phyloP scores from a whole-genome alignment of 2,329 filamentous ascomycete species.

The Beauveria medogensis region DNA sequence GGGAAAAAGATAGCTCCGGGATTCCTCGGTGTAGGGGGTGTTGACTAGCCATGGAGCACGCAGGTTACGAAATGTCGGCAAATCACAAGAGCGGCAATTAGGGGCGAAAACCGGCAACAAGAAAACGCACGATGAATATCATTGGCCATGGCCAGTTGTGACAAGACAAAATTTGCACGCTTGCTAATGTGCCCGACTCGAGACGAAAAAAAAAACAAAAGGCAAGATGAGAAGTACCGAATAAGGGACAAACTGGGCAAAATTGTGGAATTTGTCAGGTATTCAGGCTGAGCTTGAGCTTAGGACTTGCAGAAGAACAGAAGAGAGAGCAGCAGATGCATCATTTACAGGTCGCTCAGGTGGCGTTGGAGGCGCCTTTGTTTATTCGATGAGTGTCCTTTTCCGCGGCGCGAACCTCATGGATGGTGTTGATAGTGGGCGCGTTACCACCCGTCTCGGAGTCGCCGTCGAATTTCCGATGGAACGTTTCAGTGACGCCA shows the following conservation, averaged over 20 bases:
- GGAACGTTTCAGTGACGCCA: slow-evolving; percentile 42
- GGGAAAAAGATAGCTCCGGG: neutral
- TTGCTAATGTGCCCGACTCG: no score
- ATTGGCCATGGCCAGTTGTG: no score
- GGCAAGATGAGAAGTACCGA: no score
- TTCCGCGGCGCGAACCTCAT: neutral
- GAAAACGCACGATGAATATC: no score
- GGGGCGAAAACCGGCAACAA: no score
- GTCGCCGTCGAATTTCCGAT: slow-evolving; percentile 24
- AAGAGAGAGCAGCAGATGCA: neutral
- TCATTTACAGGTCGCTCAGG: neutral
- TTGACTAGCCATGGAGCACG: no score
- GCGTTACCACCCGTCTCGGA: slow-evolving; percentile 15
- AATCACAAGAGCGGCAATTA: no score
- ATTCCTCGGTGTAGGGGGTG: neutral
- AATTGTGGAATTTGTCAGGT: neutral
- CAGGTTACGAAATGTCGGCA: no score
- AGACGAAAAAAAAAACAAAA: no score
- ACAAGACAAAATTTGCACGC: no score
- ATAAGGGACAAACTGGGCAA: no score
- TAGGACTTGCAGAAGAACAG: neutral
- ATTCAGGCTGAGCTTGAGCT: neutral
- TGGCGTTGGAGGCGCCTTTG: no score
- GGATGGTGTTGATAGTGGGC: neutral
- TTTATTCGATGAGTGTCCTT: neutral